phyloP scores from a whole-genome alignment of 768 basidiomycete genomes.

The Lentinula lateritia region DNA sequence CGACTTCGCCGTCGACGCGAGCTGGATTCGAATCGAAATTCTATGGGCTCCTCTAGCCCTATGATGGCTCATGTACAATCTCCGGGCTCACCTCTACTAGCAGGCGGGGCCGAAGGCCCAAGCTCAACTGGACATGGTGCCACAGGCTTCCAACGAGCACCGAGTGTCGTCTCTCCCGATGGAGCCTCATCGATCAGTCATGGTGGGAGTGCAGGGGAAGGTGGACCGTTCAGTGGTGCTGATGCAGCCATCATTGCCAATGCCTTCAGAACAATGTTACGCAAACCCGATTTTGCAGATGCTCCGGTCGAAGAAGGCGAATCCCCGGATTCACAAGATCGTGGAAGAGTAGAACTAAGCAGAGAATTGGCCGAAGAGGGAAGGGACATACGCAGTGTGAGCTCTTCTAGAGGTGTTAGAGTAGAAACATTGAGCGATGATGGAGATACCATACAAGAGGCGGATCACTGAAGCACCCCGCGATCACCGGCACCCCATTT shows the following conservation, averaged over 20 bases:
- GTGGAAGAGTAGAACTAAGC: slow-evolving; percentile 39
- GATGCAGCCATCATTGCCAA: slow-evolving; percentile 93
- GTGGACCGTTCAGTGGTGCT: slow-evolving; percentile 71
- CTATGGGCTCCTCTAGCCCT: slow-evolving; percentile 75
- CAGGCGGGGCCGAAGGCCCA: slow-evolving; percentile 24
- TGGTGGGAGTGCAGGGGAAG: slow-evolving; percentile 52
- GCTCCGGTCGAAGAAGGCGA: slow-evolving; percentile 67
- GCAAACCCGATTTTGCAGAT: slow-evolving; percentile 84
- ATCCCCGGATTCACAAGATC: slow-evolving; percentile 43
- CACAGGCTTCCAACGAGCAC: slow-evolving; percentile 21
- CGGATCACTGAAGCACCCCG: slow-evolving; percentile 17
- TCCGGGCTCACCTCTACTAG: slow-evolving; percentile 45
- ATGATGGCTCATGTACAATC: slow-evolving; percentile 67
- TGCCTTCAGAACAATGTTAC: slow-evolving; percentile 82
- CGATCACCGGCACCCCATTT: neutral
- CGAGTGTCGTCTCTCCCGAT: slow-evolving; percentile 52
- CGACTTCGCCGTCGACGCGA: slow-evolving; percentile 51
- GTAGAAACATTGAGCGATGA: slow-evolving; percentile 66
- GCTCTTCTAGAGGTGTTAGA: slow-evolving; percentile 71
- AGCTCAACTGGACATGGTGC: slow-evolving; percentile 25
- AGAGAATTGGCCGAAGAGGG: slow-evolving; percentile 86
- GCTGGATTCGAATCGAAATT: slow-evolving; percentile 53
- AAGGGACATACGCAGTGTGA: slow-evolving; percentile 80
- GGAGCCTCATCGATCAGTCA: slow-evolving; percentile 71
- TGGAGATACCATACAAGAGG: slow-evolving; percentile 42